A percentile compares a stretch with the other conserved stretches of the same genome.
These are phyloP conservation scores for Salix exigua DNA, from an alignment of 345 rosid genomes.

Conservation along the genomic window DNA sequence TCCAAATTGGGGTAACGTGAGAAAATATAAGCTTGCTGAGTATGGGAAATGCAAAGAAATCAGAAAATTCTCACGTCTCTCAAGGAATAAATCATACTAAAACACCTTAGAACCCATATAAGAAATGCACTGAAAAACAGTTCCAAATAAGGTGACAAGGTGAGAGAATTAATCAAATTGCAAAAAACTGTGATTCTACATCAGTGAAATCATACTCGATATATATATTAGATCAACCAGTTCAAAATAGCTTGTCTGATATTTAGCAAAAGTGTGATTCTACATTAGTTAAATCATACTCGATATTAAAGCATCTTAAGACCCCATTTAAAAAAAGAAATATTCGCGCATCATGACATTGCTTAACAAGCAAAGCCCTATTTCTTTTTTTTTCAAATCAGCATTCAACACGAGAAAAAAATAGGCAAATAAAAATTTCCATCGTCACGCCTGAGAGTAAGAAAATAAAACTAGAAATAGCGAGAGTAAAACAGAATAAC, in stretches of 20 bases:
- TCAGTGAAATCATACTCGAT: too few species aligned
- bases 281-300: too few species aligned
- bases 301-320: conserved; percentile 6
- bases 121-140: not conserved
- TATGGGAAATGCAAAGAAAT: conserved; percentile 26
- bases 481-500: not conserved
- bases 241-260: too few species aligned
- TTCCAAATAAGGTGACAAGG: not conserved
- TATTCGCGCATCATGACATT: conserved; percentile 16
- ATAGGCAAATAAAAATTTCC: too few species aligned
- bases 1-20: conserved; percentile 30
- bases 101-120: not conserved
- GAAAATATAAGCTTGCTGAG: conserved; percentile 28
- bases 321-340: not conserved
- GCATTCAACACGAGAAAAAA: too few species aligned
- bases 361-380: conserved; percentile 22
- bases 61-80: too few species aligned
- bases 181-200: conserved; percentile 22
- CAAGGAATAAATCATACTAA: conserved; percentile 16
- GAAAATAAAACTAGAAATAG: not conserved
- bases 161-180: conserved; percentile 12
- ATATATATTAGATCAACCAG: too few species aligned
- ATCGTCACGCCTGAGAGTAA: accelerated
- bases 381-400: not conserved
- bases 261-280: conserved; percentile 24